These are phyloP conservation scores for Cladosporium austrohemisphaericum DNA, from an alignment of 2,329 filamentous ascomycete species.

Conservation along the genomic window DNA sequence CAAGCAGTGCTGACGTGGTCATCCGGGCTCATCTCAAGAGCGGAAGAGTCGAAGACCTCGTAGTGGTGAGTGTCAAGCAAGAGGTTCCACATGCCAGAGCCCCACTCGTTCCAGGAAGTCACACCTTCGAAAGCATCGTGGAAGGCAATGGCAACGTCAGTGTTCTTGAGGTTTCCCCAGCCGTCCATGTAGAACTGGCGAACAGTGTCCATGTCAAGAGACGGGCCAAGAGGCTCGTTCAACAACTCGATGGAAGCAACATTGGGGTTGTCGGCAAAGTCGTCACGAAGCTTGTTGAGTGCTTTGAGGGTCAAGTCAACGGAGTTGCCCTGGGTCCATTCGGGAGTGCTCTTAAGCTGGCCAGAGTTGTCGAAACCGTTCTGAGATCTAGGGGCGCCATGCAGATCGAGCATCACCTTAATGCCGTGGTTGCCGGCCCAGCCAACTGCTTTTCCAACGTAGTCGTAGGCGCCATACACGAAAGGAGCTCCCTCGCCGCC, in stretches of 20 bases:
- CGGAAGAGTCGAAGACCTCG: constrained; percentile 55
- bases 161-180: constrained; percentile 39
- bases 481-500: constrained; percentile 49
- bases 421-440: constrained; percentile 53
- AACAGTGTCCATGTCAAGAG: constrained; percentile 43
- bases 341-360: constrained; percentile 35
- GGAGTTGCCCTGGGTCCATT: constrained; percentile 47
- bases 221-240: constrained; percentile 47
- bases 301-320: constrained; percentile 52
- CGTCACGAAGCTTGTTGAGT: constrained; percentile 51
- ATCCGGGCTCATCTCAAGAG: constrained; percentile 43
- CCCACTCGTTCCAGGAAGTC: constrained; percentile 58
- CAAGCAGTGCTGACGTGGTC: constrained; percentile 51
- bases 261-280: constrained; percentile 37
- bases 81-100: constrained; percentile 40
- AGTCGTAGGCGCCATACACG: constrained; percentile 49
- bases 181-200: constrained; percentile 56
- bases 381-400: constrained; percentile 62
- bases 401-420: constrained; percentile 64
- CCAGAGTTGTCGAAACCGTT: constrained; percentile 68
- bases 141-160: constrained; percentile 47
- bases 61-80: constrained; percentile 65
- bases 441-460: constrained; percentile 54
- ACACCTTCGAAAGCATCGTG: constrained; percentile 55
- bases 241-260: constrained; percentile 46